Evolutionary conservation across 1,139 yeast species (phyloP).

Genomic region (Diutina catenulata): DNA sequence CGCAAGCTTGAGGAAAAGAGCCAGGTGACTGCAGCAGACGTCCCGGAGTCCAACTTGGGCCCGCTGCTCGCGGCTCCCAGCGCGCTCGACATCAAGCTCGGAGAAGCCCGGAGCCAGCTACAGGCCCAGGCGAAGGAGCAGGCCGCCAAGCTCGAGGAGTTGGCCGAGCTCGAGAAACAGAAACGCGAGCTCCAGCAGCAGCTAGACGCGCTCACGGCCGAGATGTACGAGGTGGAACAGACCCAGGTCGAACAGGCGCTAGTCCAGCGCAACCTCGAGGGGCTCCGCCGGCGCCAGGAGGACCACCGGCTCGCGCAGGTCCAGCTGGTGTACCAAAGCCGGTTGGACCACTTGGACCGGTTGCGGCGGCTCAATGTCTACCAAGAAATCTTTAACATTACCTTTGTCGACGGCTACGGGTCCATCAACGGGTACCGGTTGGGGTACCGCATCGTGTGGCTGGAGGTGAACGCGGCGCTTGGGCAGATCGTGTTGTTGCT

Average conservation of each 20-base stretch:
- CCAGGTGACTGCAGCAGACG: conserved; percentile 28
- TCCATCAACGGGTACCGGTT: conserved; percentile 77
- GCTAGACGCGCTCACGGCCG: conserved; percentile 23
- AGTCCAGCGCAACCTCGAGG: conserved; percentile 37
- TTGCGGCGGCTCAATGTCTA: conserved; percentile 70
- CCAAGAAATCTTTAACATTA: conserved; percentile 69
- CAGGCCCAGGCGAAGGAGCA: conserved; percentile 22
- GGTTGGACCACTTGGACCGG: conserved; percentile 53
- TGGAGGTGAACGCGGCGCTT: conserved; percentile 84
- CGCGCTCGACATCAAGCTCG: conserved; percentile 11
- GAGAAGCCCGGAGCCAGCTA: conserved; percentile 29
- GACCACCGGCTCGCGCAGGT: conserved; percentile 46
- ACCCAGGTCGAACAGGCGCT: conserved; percentile 33
- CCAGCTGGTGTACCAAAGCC: conserved; percentile 48
- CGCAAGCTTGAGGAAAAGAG: conserved; percentile 42
- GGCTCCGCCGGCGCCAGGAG: conserved; percentile 36
- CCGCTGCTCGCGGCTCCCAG: conserved; percentile 9
- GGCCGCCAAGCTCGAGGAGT: conserved; percentile 26
- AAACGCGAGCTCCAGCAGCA: conserved; percentile 29
- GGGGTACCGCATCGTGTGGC: conserved; percentile 74
- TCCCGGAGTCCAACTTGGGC: too few species aligned
- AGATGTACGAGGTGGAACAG: conserved; percentile 25
- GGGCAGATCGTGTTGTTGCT: conserved; percentile 72
- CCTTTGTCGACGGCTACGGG: conserved; percentile 66
- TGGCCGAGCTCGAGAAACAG: conserved; percentile 32